Evolutionary conservation across 805 yeast genomes (phyloP).

Genomic region (Suhomyces vadensis): DNA sequence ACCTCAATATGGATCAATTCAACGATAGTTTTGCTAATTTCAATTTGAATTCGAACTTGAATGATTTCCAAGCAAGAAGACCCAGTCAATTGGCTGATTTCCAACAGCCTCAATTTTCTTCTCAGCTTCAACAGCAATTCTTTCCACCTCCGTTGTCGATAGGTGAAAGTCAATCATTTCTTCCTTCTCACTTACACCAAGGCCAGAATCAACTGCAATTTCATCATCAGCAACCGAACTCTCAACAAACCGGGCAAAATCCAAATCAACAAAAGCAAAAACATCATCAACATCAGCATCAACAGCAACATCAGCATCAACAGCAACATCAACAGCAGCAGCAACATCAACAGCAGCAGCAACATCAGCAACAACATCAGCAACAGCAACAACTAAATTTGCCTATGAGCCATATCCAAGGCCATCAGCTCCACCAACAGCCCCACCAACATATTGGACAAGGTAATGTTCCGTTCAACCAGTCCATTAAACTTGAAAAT

Average conservation of each 20-base stretch:
- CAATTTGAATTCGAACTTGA: conserved; percentile 33
- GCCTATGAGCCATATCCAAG: neutral
- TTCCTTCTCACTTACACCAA: conserved; percentile 15
- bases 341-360: conserved; percentile 13
- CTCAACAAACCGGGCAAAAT: neutral
- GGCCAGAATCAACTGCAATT: conserved; percentile 1
- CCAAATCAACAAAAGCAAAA: conserved; percentile 11
- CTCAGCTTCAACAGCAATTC: conserved; percentile 11
- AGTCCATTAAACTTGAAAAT: conserved; percentile 52
- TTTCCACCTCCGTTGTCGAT: conserved; percentile 7
- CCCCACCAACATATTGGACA: conserved; percentile 5
- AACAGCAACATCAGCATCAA: conserved; percentile 9
- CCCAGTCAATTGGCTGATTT: conserved; percentile 44
- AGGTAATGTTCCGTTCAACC: conserved; percentile 7
- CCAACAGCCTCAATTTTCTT: conserved; percentile 12
- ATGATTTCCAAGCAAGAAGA: conserved; percentile 43
- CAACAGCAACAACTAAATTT: conserved; percentile 1
- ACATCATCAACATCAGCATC: conserved; percentile 10
- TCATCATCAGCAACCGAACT: neutral
- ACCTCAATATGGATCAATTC: conserved; percentile 26
- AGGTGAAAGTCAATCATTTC: conserved; percentile 10
- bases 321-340: conserved; percentile 7
- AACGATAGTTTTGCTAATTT: conserved; percentile 32
- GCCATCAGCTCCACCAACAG: neutral
- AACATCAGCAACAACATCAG: conserved; percentile 15